Percentiles rank a stretch among this genome's conserved stretches.
Evolutionary conservation across 495 filamentous ascomycete genomes (phyloP).

Genomic region (Aspergillus ostianus): DNA sequence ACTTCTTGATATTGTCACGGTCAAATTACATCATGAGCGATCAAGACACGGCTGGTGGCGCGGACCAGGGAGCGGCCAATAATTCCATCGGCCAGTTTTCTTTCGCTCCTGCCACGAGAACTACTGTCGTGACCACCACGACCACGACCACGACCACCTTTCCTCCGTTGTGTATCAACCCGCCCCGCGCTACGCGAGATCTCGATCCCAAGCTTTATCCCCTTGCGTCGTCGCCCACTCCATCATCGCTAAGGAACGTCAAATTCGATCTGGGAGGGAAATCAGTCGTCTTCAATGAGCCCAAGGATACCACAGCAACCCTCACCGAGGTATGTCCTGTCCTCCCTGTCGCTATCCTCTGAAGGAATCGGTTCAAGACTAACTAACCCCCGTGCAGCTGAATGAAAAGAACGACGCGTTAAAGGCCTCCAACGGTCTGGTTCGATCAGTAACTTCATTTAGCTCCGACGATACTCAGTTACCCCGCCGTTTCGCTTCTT

Average conservation of each 20-base stretch:
- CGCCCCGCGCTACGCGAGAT: slow-evolving; percentile 67
- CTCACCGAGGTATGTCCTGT: slow-evolving; percentile 52
- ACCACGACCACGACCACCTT: slow-evolving; percentile 90
- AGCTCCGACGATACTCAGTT: slow-evolving; percentile 30
- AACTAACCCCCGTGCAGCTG: slow-evolving; percentile 31
- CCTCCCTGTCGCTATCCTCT: neutral
- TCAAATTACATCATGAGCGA: slow-evolving; percentile 34
- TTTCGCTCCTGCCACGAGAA: slow-evolving; percentile 69
- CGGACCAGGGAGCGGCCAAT: slow-evolving; percentile 22
- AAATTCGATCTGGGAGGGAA: slow-evolving; percentile 68
- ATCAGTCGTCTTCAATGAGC: slow-evolving; percentile 65
- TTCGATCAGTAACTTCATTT: slow-evolving; percentile 49
- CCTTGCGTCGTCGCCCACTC: slow-evolving; percentile 77
- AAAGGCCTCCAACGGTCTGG: slow-evolving; percentile 52
- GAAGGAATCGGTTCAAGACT: neutral
- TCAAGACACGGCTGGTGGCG: slow-evolving; percentile 19
- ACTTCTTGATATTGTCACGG: slow-evolving; percentile 18
- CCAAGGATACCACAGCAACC: slow-evolving; percentile 55
- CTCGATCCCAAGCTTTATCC: slow-evolving; percentile 90
- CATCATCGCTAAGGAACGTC: slow-evolving; percentile 68
- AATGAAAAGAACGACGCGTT: slow-evolving; percentile 50
- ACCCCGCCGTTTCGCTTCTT: slow-evolving; percentile 26
- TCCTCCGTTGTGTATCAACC: slow-evolving; percentile 75
- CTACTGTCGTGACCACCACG: slow-evolving; percentile 85
- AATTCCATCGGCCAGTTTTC: slow-evolving; percentile 62